Base-by-base conservation (phyloP, 345 rosid species). In the Salix koriyanagi region DNA sequence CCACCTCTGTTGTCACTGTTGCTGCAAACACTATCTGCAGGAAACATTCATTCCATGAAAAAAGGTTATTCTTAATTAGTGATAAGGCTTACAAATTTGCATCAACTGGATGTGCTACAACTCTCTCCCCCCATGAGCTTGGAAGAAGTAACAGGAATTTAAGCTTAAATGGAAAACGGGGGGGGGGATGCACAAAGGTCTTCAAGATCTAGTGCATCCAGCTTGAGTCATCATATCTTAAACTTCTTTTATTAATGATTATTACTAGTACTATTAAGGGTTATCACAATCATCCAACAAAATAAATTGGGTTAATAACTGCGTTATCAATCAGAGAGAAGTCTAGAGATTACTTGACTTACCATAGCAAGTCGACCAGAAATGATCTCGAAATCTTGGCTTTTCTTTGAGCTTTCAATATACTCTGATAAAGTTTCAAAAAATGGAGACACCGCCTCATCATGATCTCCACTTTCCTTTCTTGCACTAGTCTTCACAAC, bases 301-400 rank as follows among this genome's bases (percentile, higher is more conserved):
- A 50, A 50, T 16, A 50, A 50, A 50, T 16, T 21, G 7, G 6
- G 56, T 6, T 50, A 1, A 18, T 18, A 16, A 6, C 56, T 50
- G 56, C 8, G 56, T 50, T 50, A 16, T 18, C 21, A 50, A 50
- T 5, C n/a, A 18, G 21, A 50, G 2, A 50, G 56, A 1, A 6
- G 56, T 1, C 19, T 18, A 56, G 30, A 21, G 61, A 68, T n/a
- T 7, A 7, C 37, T 15, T 32, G 28, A 64, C 77, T 34, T 32
- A 91, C 97, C 97, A 95, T 95, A 21, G 97, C 97, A 23, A 95
- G 88, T 48, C 99, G 86, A 19, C 99, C 99, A 1, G 96, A 90
- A 80, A 95, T 88, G 71, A 91, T 95, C 87, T 95, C 99, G 16
- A 95, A 89, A 68, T 95, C 96, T 0, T 85, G 97, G 74, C 97